Percentiles rank a stretch among this genome's conserved stretches.
These are phyloP conservation scores for Phytophthora foliorum DNA, from an alignment of 352 stramenopile species.

Conservation along the genomic window DNA sequence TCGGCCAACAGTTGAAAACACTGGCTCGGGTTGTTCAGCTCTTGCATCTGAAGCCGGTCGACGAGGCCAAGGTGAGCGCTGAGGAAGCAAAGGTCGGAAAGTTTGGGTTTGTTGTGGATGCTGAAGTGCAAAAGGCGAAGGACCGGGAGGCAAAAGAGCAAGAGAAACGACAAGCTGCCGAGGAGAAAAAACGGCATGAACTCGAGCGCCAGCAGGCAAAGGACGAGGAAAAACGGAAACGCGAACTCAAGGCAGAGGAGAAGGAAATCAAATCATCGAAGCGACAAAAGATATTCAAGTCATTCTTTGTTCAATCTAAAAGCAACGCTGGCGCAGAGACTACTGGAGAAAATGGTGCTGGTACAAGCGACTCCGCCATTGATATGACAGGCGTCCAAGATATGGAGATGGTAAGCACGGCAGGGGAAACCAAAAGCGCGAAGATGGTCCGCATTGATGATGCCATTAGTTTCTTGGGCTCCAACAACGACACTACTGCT, in stretches of 20 bases:
- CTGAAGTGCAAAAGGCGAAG: slow-evolving; percentile 67
- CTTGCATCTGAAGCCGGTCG: slow-evolving; percentile 68
- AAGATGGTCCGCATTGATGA: slow-evolving; percentile 70
- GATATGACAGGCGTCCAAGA: slow-evolving; percentile 30
- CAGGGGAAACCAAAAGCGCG: slow-evolving; percentile 27
- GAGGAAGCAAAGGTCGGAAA: slow-evolving; percentile 87
- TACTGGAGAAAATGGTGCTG: slow-evolving; percentile 7
- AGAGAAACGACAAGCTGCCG: slow-evolving; percentile 56
- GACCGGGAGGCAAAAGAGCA: slow-evolving; percentile 69
- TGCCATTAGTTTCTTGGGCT: slow-evolving; percentile 38
- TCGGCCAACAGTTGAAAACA: slow-evolving; percentile 77
- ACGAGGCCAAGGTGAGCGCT: slow-evolving; percentile 82
- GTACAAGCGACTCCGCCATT: slow-evolving; percentile 23
- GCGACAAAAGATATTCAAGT: slow-evolving; percentile 70
- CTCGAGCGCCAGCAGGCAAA: slow-evolving; percentile 69
- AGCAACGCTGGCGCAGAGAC: slow-evolving; percentile 6
- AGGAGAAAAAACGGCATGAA: slow-evolving; percentile 71
- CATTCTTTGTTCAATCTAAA: slow-evolving; percentile 66
- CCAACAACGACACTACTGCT: not conserved
- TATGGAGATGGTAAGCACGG: not conserved
- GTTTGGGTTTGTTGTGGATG: slow-evolving; percentile 72
- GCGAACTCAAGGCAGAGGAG: slow-evolving; percentile 58
- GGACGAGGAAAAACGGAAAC: slow-evolving; percentile 69
- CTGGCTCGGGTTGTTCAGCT: slow-evolving; percentile 74
- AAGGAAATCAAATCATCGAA: slow-evolving; percentile 49